phyloP scores from a whole-genome alignment of 2,329 filamentous ascomycete genomes.

The Pezicula neosporulosa region DNA sequence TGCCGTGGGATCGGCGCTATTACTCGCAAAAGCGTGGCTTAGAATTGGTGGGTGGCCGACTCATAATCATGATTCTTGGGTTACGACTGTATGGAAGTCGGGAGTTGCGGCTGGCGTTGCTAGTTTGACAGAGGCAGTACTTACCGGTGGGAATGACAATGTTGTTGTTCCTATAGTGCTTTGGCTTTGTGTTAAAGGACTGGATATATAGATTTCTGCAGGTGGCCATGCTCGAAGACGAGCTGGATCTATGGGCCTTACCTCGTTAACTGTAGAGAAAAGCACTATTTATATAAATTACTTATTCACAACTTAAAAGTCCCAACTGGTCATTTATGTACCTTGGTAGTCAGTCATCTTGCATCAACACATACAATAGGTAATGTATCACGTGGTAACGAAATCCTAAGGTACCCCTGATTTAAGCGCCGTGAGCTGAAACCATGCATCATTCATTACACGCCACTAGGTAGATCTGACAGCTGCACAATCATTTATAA shows the following conservation, averaged over 20 bases:
- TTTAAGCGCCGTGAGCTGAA: too few relatives aligned
- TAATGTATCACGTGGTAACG: too few relatives aligned
- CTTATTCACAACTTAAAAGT: not conserved
- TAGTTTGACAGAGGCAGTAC: slow-evolving; percentile 88
- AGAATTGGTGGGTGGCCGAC: slow-evolving; percentile 72
- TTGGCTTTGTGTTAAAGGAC: slow-evolving; percentile 87
- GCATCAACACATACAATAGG: too few relatives aligned
- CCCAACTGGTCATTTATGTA: too few relatives aligned
- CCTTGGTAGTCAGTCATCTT: too few relatives aligned
- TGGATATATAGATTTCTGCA: slow-evolving; percentile 25
- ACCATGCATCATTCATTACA: too few relatives aligned
- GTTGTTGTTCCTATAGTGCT: slow-evolving; percentile 91
- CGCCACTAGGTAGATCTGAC: too few relatives aligned
- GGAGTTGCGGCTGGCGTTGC: slow-evolving; percentile 72
- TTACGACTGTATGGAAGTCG: slow-evolving; percentile 67
- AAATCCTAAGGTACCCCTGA: too few relatives aligned
- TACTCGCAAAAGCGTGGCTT: slow-evolving; percentile 71
- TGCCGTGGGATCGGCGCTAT: slow-evolving; percentile 74
- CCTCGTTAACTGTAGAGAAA: not conserved
- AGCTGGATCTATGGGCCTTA: not conserved
- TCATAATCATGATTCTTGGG: slow-evolving; percentile 72
- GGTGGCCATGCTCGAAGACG: not conserved
- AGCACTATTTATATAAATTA: not conserved
- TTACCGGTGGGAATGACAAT: slow-evolving; percentile 98
- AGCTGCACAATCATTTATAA: too few relatives aligned